A percentile compares a stretch with the other conserved stretches of the same genome.
These are phyloP conservation scores for Pyrus bretschneideri DNA, from an alignment of 306 rosid species.

Conservation along the genomic window DNA sequence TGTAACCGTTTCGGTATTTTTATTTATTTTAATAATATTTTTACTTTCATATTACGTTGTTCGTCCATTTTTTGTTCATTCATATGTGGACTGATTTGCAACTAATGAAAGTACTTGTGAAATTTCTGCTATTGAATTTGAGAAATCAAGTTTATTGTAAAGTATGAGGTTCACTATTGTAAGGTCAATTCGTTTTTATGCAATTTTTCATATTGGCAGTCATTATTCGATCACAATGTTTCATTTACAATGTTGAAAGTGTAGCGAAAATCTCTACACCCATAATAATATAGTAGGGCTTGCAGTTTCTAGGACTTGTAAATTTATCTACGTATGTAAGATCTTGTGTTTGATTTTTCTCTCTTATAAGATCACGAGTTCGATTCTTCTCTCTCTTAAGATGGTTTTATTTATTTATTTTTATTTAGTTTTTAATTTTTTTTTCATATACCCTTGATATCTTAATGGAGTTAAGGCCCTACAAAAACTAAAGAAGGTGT, in stretches of 20 bases:
- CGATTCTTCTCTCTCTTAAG: no score
- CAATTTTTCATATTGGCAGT: neutral
- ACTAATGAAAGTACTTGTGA: conserved; percentile 3
- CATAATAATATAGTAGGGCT: neutral
- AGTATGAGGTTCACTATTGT: neutral
- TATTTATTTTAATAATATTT: no score
- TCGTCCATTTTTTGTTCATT: no score
- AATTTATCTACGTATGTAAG: no score
- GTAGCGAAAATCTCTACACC: neutral
- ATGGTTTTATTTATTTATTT: no score
- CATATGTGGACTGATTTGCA: no score
- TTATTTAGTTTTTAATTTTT: no score
- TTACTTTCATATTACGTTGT: no score
- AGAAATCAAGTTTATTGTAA: neutral
- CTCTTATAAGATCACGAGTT: no score
- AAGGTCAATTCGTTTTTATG: neutral
- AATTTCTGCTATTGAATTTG: neutral
- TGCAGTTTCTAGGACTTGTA: neutral
- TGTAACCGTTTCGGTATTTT: fast-evolving
- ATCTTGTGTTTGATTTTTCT: no score
- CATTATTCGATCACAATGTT: neutral
- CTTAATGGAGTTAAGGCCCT: neutral
- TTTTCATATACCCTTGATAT: no score
- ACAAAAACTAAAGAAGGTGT: neutral
- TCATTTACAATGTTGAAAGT: neutral